A percentile compares a stretch with the other conserved stretches of the same genome.
Conservation (phyloP, 2,329 filamentous ascomycete genomes). For the Capronia americana region DNA sequence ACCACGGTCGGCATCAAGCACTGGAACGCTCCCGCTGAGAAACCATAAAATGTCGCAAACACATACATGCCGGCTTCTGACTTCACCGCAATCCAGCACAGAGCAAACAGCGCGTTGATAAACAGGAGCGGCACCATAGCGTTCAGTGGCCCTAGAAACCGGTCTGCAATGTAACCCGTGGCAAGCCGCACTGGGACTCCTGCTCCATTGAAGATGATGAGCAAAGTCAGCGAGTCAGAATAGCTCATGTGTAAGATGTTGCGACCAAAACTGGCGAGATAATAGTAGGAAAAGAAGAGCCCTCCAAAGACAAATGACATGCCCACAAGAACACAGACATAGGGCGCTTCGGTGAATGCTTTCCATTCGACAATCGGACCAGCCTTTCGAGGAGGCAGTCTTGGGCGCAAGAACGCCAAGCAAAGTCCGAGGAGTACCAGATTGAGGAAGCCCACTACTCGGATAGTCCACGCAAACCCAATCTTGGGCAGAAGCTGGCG, state of each 20-base stretch:
- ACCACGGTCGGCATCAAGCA: constrained; percentile 69
- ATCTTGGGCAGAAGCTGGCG: constrained; percentile 64
- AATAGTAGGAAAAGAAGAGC: constrained; percentile 36
- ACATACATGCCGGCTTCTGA: constrained; percentile 61
- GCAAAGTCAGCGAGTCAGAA: constrained; percentile 58
- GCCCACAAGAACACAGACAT: constrained; percentile 47
- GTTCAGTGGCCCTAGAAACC: constrained; percentile 65
- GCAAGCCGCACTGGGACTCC: constrained; percentile 63
- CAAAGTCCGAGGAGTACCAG: constrained; percentile 52
- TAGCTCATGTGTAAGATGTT: constrained; percentile 55
- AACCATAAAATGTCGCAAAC: constrained; percentile 69
- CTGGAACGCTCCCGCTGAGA: constrained; percentile 69
- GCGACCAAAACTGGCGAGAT: constrained; percentile 30
- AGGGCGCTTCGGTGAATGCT: constrained; percentile 59
- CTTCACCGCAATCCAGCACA: constrained; percentile 65
- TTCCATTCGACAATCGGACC: constrained; percentile 59
- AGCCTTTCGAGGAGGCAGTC: constrained; percentile 57
- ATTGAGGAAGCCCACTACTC: constrained; percentile 66
- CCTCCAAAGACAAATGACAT: constrained; percentile 36
- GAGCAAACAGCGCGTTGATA: constrained; percentile 52
- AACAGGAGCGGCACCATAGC: constrained; percentile 61
- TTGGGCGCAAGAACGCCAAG: constrained; percentile 54
- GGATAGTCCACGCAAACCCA: constrained; percentile 70
- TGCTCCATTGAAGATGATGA: constrained; percentile 67
- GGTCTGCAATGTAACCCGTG: constrained; percentile 63